Evolutionary conservation across 257 asterid species (phyloP).

Genomic region (Petunia axillaris): DNA sequence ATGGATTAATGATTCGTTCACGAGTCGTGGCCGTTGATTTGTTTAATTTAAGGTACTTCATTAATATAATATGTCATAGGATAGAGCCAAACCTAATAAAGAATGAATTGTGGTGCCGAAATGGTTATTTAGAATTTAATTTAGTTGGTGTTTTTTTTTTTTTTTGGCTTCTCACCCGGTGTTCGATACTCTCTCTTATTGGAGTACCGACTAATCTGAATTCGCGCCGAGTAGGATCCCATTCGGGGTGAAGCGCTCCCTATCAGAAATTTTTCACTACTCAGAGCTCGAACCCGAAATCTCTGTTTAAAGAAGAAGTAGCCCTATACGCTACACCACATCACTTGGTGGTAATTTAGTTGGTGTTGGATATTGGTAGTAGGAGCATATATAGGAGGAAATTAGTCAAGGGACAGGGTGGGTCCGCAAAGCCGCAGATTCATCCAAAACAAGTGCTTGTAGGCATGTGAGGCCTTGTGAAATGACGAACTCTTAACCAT

Average conservation of each 20-base stretch:
- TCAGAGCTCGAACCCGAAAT: too few relatives aligned
- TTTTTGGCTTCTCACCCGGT: too few relatives aligned
- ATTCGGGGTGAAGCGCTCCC: too few relatives aligned
- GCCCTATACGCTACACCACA: too few relatives aligned
- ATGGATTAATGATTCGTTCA: background rate
- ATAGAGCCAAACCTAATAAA: background rate
- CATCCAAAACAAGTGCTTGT: conserved; percentile 14
- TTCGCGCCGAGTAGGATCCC: too few relatives aligned
- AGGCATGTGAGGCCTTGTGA: background rate
- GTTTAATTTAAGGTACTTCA: background rate
- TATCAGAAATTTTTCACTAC: too few relatives aligned
- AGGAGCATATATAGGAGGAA: background rate
- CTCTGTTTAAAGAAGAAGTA: too few relatives aligned
- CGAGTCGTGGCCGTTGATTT: background rate
- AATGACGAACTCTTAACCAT: background rate
- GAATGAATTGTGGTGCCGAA: background rate
- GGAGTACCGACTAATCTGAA: too few relatives aligned
- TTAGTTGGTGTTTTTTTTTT: too few relatives aligned
- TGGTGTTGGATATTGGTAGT: background rate
- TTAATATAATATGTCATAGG: background rate
- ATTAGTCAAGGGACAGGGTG: background rate
- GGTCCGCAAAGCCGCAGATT: background rate
- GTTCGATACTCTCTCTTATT: too few relatives aligned
- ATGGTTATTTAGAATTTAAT: conserved; percentile 6
- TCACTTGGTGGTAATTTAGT: background rate